Evolutionary conservation across 164 flowering plant genomes (phyloP).

Genomic region (Umbilicus rupestris): DNA sequence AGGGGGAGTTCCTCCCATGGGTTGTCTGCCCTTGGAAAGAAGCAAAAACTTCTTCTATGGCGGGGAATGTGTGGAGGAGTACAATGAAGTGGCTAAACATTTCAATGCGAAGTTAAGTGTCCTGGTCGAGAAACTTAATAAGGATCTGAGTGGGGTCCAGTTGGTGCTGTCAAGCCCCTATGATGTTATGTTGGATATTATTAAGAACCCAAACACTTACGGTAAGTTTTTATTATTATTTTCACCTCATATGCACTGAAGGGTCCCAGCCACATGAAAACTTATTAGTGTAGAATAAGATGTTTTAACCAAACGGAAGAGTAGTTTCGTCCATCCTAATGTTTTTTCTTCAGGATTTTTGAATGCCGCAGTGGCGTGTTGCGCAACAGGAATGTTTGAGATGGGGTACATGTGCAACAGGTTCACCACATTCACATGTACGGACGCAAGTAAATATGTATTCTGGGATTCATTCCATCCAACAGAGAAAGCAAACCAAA

Average conservation of each 20-base stretch:
- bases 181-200: constrained; percentile 3
- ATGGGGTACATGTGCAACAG: constrained; percentile 9
- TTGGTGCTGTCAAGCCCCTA: constrained; percentile 1
- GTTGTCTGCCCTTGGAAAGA: constrained; percentile 9
- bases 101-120: constrained; percentile 2
- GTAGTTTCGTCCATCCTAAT: no score
- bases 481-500: constrained; percentile 1
- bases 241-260: not conserved
- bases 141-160: not conserved
- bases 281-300: no score
- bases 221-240: not conserved
- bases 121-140: constrained; percentile 6
- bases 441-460: constrained; percentile 3
- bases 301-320: no score
- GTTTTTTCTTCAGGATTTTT: not conserved
- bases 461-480: constrained; percentile 6
- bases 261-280: no score
- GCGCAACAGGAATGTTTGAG: constrained; percentile 9
- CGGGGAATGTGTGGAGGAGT: constrained; percentile 8
- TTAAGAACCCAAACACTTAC: not conserved
- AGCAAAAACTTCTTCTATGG: constrained; percentile 1
- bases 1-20: constrained; percentile 6
- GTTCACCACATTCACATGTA: constrained; percentile 1
- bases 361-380: constrained; percentile 8
- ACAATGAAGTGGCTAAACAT: constrained; percentile 3